Conservation (phyloP, 495 filamentous ascomycete species). For the Pseudomonodictys pantanalensis region DNA sequence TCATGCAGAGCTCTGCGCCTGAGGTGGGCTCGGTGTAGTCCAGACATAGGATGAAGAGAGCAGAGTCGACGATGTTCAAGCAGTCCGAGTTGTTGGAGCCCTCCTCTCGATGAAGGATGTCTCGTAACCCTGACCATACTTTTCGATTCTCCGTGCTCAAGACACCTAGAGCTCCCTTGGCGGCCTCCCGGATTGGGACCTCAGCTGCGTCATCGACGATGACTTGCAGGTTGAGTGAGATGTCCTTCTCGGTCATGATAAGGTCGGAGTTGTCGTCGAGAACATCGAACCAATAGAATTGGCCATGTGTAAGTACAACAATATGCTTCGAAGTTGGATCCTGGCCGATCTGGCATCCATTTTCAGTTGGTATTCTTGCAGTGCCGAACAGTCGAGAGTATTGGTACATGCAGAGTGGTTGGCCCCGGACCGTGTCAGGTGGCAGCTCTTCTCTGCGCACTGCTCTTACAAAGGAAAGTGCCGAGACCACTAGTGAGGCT, state of each 20-base stretch:
- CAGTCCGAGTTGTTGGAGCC: constrained; percentile 94
- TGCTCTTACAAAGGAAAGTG: constrained; percentile 87
- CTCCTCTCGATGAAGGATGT: constrained; percentile 81
- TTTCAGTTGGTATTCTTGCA: constrained; percentile 88
- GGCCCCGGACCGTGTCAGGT: constrained; percentile 78
- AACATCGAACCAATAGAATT: constrained; percentile 99
- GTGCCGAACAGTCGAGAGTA: constrained; percentile 96
- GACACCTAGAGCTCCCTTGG: constrained; percentile 88
- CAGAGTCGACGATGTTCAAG: constrained; percentile 89
- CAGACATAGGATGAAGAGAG: constrained; percentile 86
- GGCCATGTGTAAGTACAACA: constrained; percentile 90
- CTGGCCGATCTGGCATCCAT: constrained; percentile 94
- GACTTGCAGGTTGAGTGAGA: constrained; percentile 86
- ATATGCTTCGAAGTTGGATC: constrained; percentile 85
- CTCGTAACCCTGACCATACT: constrained; percentile 86
- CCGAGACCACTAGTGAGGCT: constrained; percentile 86
- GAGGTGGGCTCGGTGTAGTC: constrained; percentile 84
- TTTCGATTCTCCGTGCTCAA: constrained; percentile 96
- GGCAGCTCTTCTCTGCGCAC: constrained; percentile 90
- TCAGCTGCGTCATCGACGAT: constrained; percentile 87
- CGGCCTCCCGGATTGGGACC: constrained; percentile 87
- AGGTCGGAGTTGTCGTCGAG: constrained; percentile 89
- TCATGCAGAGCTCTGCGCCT: constrained; percentile 80
- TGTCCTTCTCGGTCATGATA: constrained; percentile 96
- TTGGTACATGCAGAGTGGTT: constrained; percentile 94